A percentile compares a stretch with the other conserved stretches of the same genome.
phyloP scores from a whole-genome alignment of 2,329 filamentous ascomycete genomes.

The Pleurostoma richardsiae region DNA sequence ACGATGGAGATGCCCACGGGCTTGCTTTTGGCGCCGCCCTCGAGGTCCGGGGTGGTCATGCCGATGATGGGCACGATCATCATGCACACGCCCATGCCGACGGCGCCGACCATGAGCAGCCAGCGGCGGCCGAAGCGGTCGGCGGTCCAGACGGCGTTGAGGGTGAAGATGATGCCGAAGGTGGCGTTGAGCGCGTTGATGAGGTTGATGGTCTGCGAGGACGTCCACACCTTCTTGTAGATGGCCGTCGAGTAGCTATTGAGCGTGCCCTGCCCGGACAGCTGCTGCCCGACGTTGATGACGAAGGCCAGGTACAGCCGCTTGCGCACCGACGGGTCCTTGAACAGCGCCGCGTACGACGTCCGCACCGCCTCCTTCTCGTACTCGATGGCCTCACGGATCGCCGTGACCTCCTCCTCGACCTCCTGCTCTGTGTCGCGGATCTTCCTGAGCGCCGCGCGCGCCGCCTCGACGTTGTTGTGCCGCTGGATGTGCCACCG shows the following conservation, averaged over 20 bases:
- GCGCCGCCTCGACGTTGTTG: slow-evolving; percentile 55
- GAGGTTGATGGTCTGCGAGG: slow-evolving; percentile 55
- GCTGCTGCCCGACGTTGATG: slow-evolving; percentile 66
- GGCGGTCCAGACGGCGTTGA: slow-evolving; percentile 69
- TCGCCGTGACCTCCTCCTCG: slow-evolving; percentile 59
- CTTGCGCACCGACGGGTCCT: slow-evolving; percentile 63
- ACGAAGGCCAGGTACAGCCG: slow-evolving; percentile 60
- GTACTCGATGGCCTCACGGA: slow-evolving; percentile 65
- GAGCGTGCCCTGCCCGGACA: slow-evolving; percentile 67
- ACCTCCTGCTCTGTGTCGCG: slow-evolving; percentile 61
- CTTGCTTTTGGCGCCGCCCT: slow-evolving; percentile 44
- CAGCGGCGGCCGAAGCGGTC: slow-evolving; percentile 68
- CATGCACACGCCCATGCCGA: slow-evolving; percentile 69
- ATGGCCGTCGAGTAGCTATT: slow-evolving; percentile 71
- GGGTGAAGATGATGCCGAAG: slow-evolving; percentile 66
- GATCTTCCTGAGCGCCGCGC: slow-evolving; percentile 50
- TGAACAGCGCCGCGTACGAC: slow-evolving; percentile 63
- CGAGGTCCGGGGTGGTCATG: slow-evolving; percentile 39
- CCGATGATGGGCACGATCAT: slow-evolving; percentile 49
- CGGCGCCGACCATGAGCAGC: slow-evolving; percentile 62
- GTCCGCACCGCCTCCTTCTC: slow-evolving; percentile 64
- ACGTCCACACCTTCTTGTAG: slow-evolving; percentile 65
- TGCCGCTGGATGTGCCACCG: slow-evolving; percentile 63
- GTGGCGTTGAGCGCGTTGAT: slow-evolving; percentile 74
- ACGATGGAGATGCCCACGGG: slow-evolving; percentile 60